A percentile compares a stretch with the other conserved stretches of the same genome.
phyloP scores from a whole-genome alignment of 352 stramenopile species.

The Phytopythium ostracodes region DNA sequence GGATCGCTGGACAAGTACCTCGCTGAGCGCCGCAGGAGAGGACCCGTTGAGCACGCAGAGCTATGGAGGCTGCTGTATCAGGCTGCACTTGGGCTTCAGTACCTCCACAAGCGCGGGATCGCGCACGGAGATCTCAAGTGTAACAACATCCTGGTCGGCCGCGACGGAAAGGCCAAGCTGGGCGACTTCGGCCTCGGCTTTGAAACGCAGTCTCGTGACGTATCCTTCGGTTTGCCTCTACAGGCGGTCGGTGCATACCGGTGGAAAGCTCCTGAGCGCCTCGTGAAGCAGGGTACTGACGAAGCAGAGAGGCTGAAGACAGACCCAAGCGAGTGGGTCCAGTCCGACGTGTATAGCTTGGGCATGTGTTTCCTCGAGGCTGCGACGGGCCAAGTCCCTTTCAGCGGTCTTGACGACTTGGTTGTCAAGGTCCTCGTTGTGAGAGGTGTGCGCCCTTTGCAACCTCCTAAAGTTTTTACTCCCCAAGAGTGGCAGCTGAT shows the following conservation, averaged over 20 bases:
- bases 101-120: slow-evolving; percentile 14
- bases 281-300: neutral
- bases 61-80: slow-evolving; percentile 21
- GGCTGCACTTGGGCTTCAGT: slow-evolving; percentile 28
- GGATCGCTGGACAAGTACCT: slow-evolving; percentile 3
- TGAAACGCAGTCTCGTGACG: too few species aligned
- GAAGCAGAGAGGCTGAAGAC: too few species aligned
- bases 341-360: neutral
- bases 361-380: slow-evolving; percentile 4
- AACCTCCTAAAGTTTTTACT: too few species aligned
- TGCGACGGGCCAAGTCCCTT: neutral
- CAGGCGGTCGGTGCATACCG: neutral
- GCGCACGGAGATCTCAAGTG: slow-evolving; percentile 83
- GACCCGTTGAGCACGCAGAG: neutral
- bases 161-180: slow-evolving; percentile 16
- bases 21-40: neutral
- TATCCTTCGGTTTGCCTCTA: too few species aligned
- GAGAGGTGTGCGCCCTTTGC: too few species aligned
- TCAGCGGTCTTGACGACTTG: too few species aligned
- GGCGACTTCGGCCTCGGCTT: slow-evolving; percentile 22
- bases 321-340: neutral
- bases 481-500: too few species aligned
- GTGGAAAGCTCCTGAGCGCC: neutral
- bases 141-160: slow-evolving; percentile 13
- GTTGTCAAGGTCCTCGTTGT: too few species aligned